Evolutionary conservation across 2,329 filamentous ascomycete species (phyloP).

Genomic region (Ophiostoma ulmi): DNA sequence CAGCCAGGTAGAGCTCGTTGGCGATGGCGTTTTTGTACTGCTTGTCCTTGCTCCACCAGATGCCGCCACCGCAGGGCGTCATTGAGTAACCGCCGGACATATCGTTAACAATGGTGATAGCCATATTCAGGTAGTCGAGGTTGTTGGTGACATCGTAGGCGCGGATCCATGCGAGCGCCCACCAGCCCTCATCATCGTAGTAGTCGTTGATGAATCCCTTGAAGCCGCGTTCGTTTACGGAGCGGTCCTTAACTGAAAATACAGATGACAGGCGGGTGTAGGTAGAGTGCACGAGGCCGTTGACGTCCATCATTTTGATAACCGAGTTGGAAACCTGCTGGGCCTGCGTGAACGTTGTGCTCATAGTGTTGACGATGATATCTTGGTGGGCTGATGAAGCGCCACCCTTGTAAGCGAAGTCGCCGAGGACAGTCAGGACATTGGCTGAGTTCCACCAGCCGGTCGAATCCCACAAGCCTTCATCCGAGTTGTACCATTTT

Average conservation of each 20-base stretch:
- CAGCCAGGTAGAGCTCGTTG: slow-evolving; percentile 53
- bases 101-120: slow-evolving; percentile 50
- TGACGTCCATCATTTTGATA: slow-evolving; percentile 37
- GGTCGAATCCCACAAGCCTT: slow-evolving; percentile 58
- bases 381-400: slow-evolving; percentile 35
- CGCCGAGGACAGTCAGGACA: slow-evolving; percentile 56
- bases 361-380: slow-evolving; percentile 39
- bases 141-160: slow-evolving; percentile 48
- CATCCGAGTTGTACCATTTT: slow-evolving; percentile 54
- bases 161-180: slow-evolving; percentile 55
- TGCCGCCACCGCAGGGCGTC: slow-evolving; percentile 48
- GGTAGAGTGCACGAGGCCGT: slow-evolving; percentile 37
- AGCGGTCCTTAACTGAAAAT: not conserved
- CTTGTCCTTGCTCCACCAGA: slow-evolving; percentile 53
- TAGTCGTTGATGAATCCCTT: slow-evolving; percentile 50
- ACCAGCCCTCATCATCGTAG: slow-evolving; percentile 61
- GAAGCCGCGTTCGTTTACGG: slow-evolving; percentile 36
- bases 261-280: slow-evolving; percentile 31
- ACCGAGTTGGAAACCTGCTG: slow-evolving; percentile 39
- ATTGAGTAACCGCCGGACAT: slow-evolving; percentile 38
- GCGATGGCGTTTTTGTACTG: slow-evolving; percentile 49
- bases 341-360: slow-evolving; percentile 44
- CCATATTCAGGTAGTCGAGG: slow-evolving; percentile 45
- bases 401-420: slow-evolving; percentile 42
- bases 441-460: slow-evolving; percentile 75